Evolutionary conservation across 345 rosid species (phyloP).

Genomic region (Pistacia atlantica): DNA sequence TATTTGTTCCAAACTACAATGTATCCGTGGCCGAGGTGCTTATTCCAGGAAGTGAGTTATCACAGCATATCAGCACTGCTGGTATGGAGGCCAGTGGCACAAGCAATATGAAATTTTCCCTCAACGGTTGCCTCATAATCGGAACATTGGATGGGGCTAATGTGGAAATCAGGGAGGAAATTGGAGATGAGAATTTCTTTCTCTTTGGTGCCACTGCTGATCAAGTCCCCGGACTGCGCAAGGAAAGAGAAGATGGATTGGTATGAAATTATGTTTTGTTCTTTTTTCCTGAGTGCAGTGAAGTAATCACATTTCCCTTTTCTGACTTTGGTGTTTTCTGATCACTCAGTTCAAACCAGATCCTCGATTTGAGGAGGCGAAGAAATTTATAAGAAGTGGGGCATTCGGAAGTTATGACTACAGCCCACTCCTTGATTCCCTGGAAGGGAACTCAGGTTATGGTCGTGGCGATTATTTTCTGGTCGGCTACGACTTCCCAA

Average conservation of each 20-base stretch:
- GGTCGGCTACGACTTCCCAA: slow-evolving; percentile 86
- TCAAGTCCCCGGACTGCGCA: slow-evolving; percentile 79
- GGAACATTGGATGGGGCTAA: slow-evolving; percentile 98
- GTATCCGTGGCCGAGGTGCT: slow-evolving; percentile 94
- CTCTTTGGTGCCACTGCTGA: slow-evolving; percentile 93
- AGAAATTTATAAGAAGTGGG: slow-evolving; percentile 82
- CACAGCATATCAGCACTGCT: slow-evolving; percentile 98
- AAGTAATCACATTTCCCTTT: background rate
- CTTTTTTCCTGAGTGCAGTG: background rate
- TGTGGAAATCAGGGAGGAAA: slow-evolving; percentile 94
- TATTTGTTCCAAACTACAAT: slow-evolving; percentile 95
- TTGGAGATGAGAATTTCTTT: slow-evolving; percentile 90
- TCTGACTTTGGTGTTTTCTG: slow-evolving; percentile 12
- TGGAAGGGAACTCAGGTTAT: slow-evolving; percentile 89
- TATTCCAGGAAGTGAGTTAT: slow-evolving; percentile 96
- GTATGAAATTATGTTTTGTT: slow-evolving; percentile 38
- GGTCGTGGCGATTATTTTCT: slow-evolving; percentile 97
- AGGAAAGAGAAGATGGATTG: slow-evolving; percentile 85
- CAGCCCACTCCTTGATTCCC: slow-evolving; percentile 85
- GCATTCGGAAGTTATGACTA: slow-evolving; percentile 90
- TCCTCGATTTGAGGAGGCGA: slow-evolving; percentile 95
- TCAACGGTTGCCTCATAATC: slow-evolving; percentile 93
- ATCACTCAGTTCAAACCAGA: slow-evolving; percentile 82
- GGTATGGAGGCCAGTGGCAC: slow-evolving; percentile 99
- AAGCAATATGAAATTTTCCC: slow-evolving; percentile 97